phyloP scores from a whole-genome alignment of 176 grass and related monocot species.

The Alloteropsis semialata region DNA sequence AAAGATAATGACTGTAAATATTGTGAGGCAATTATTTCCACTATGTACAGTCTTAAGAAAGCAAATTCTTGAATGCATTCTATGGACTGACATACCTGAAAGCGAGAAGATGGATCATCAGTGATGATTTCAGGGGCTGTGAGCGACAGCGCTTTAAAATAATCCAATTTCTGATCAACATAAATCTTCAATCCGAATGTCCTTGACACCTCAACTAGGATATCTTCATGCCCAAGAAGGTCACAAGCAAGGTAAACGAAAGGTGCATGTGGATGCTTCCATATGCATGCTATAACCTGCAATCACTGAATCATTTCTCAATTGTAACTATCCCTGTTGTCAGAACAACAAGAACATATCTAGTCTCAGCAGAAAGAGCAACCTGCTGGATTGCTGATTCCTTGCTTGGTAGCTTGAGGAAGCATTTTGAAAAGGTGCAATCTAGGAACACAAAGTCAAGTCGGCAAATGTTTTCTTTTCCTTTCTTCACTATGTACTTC shows the following conservation, averaged over 20 bases:
- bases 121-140: conserved; percentile 61
- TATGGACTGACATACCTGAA: conserved; percentile 48
- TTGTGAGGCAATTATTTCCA: background rate
- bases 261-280: conserved; percentile 82
- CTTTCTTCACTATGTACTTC: conserved; percentile 81
- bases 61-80: background rate
- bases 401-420: conserved; percentile 76
- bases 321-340: conserved; percentile 1
- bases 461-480: conserved; percentile 45
- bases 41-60: background rate
- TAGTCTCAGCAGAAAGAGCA: conserved; percentile 13
- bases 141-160: conserved; percentile 52
- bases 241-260: conserved; percentile 46
- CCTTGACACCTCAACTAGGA: conserved; percentile 73
- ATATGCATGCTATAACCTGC: conserved; percentile 89
- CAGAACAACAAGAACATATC: background rate
- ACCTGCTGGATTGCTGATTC: conserved; percentile 87
- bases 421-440: conserved; percentile 80
- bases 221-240: conserved; percentile 50
- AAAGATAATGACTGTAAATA: background rate
- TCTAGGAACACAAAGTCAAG: conserved; percentile 81
- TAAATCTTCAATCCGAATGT: conserved; percentile 75
- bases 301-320: conserved; percentile 43
- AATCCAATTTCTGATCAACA: conserved; percentile 53
- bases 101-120: conserved; percentile 72